These are phyloP conservation scores for Vigna unguiculata DNA, from an alignment of 306 rosid genomes.

Conservation along the genomic window DNA sequence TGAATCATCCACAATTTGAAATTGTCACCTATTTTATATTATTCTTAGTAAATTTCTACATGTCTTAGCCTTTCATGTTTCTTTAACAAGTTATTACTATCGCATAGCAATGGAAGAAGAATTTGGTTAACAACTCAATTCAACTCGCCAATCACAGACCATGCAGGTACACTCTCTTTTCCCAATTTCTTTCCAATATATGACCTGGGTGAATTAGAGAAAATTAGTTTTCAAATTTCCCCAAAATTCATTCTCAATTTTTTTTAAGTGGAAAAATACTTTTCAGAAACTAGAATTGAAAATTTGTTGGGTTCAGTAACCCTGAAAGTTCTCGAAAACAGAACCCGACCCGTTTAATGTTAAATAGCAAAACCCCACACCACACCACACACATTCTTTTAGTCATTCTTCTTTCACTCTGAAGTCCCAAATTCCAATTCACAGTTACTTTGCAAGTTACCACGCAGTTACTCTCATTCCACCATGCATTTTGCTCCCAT, in stretches of 20 bases:
- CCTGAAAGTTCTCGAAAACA: not conserved
- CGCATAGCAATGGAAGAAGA: too few species aligned
- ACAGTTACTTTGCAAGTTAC: not conserved
- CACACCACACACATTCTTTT: not conserved
- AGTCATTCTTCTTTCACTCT: not conserved
- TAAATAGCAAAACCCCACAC: not conserved
- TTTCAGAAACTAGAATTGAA: too few species aligned
- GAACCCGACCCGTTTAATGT: not conserved
- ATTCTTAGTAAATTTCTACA: too few species aligned
- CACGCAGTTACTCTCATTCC: not conserved
- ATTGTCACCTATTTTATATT: too few species aligned
- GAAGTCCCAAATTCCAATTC: not conserved
- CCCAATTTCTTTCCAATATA: not conserved
- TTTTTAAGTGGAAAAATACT: too few species aligned
- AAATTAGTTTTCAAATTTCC: not conserved
- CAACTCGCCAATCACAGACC: too few species aligned
- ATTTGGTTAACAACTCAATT: too few species aligned
- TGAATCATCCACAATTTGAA: too few species aligned
- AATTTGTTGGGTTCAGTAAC: not conserved
- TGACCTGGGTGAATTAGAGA: not conserved
- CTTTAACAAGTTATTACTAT: too few species aligned
- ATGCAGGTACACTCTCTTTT: slow-evolving; percentile 43
- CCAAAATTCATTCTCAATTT: not conserved
- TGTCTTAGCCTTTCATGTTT: too few species aligned
- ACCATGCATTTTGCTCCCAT: slow-evolving; percentile 36